These are phyloP conservation scores for Botryotinia calthae DNA, from an alignment of 2,329 filamentous ascomycete genomes.

Conservation along the genomic window DNA sequence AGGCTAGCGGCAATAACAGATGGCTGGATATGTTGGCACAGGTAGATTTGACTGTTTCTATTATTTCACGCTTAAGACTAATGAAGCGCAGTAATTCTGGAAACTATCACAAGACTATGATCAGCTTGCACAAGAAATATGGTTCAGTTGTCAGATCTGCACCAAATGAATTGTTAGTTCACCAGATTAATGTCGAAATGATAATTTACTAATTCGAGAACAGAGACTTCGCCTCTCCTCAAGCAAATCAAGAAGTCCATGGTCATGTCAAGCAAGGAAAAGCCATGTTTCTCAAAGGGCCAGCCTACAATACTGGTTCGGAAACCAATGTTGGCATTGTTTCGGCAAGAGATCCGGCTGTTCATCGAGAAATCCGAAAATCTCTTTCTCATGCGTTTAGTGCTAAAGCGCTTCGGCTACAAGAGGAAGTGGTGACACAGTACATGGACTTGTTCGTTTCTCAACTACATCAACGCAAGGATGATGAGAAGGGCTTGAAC, in stretches of 20 bases:
- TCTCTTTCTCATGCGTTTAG: constrained; percentile 37
- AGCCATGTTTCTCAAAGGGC: constrained; percentile 1
- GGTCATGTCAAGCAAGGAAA: constrained; percentile 19
- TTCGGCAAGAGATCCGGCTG: constrained; percentile 18
- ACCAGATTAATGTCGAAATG: not conserved
- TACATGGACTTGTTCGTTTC: constrained; percentile 20
- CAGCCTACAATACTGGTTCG: constrained; percentile 7
- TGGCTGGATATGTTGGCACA: constrained; percentile 7
- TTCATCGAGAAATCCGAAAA: constrained; percentile 23
- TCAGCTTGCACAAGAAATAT: constrained; percentile 10
- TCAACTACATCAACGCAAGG: not conserved
- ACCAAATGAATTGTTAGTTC: constrained; percentile 10
- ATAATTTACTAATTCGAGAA: not conserved
- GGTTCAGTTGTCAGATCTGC: constrained; percentile 8
- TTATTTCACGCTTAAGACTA: not conserved
- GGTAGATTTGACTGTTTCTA: not conserved
- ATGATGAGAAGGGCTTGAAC: constrained; percentile 11
- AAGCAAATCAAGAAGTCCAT: constrained; percentile 17
- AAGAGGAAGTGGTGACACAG: constrained; percentile 32
- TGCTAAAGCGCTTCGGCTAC: constrained; percentile 36
- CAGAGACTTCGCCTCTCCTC: constrained; percentile 14
- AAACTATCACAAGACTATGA: constrained; percentile 1
- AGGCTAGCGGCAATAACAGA: constrained; percentile 13
- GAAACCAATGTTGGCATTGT: constrained; percentile 11
- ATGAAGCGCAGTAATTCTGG: not conserved